Conservation (phyloP, 2,329 filamentous ascomycete species). For the Pestalotiopsis sp. region DNA sequence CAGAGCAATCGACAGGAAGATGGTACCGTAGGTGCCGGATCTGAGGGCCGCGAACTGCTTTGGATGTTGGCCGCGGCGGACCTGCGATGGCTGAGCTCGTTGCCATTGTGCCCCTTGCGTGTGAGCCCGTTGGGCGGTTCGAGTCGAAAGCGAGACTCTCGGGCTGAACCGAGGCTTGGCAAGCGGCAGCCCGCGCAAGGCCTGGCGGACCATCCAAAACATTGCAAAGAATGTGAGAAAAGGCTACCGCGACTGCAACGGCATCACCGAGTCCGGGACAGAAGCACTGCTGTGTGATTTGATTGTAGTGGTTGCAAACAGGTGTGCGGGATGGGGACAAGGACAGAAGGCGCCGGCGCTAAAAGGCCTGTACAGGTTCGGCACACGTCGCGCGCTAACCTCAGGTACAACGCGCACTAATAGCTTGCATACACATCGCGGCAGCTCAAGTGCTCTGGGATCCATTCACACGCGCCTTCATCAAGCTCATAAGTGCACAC, state of each 20-base stretch:
- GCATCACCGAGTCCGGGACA: not conserved
- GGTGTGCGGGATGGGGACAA: not conserved
- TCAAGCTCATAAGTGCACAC: too few species aligned
- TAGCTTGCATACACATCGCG: not conserved
- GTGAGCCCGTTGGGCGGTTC: not conserved
- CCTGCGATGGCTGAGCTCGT: not conserved
- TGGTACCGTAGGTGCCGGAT: conserved; percentile 17
- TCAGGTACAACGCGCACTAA: not conserved
- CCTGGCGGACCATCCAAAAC: not conserved
- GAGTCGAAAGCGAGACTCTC: not conserved
- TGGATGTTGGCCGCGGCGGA: not conserved
- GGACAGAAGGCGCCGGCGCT: not conserved
- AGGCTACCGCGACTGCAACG: not conserved
- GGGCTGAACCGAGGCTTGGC: not conserved
- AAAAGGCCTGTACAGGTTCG: not conserved
- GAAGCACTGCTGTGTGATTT: not conserved
- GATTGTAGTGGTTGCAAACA: not conserved
- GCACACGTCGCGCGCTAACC: not conserved
- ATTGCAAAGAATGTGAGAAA: not conserved
- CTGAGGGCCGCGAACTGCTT: conserved; percentile 7
- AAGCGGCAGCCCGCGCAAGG: not conserved
- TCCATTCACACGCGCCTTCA: too few species aligned
- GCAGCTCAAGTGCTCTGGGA: too few species aligned
- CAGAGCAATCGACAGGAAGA: conserved; percentile 19
- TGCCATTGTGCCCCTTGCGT: not conserved